Conservation (phyloP, 225 moss, liverwort and hornwort genomes). For the Polytrichum commune region DNA sequence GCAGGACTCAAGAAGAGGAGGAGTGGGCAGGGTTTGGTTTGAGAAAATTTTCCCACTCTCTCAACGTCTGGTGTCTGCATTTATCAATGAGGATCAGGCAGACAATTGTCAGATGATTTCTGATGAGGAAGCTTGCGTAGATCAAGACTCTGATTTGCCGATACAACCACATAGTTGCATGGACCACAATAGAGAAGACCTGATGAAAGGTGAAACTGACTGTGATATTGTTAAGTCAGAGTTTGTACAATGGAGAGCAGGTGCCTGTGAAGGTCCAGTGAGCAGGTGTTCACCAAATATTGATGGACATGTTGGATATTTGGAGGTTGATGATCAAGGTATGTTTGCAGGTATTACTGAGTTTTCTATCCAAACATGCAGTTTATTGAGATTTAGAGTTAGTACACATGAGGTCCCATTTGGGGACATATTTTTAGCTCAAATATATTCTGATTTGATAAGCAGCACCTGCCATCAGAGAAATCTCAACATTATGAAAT, state of each 20-base stretch:
- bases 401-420: no score
- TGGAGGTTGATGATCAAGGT: conserved; percentile 43
- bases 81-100: conserved; percentile 64
- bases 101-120: conserved; percentile 24
- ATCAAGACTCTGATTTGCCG: conserved; percentile 63
- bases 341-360: not conserved
- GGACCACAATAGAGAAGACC: conserved; percentile 52
- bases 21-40: conserved; percentile 61
- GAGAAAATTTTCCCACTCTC: conserved; percentile 84
- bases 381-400: no score
- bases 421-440: no score
- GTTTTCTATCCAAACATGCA: no score
- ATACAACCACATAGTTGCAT: conserved; percentile 59
- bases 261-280: conserved; percentile 39
- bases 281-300: conserved; percentile 31
- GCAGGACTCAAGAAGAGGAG: conserved; percentile 56
- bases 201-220: conserved; percentile 64
- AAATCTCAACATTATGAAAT: no score
- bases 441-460: no score
- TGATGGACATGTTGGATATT: conserved; percentile 32
- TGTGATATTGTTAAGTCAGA: conserved; percentile 63
- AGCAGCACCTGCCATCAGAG: no score
- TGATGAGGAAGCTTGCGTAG: conserved; percentile 39
- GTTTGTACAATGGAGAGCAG: conserved; percentile 67
- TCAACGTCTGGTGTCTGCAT: conserved; percentile 73